Conservation (phyloP, 2,329 filamentous ascomycete species). For the Ophiocordyceps camponoti-rufipedis region DNA sequence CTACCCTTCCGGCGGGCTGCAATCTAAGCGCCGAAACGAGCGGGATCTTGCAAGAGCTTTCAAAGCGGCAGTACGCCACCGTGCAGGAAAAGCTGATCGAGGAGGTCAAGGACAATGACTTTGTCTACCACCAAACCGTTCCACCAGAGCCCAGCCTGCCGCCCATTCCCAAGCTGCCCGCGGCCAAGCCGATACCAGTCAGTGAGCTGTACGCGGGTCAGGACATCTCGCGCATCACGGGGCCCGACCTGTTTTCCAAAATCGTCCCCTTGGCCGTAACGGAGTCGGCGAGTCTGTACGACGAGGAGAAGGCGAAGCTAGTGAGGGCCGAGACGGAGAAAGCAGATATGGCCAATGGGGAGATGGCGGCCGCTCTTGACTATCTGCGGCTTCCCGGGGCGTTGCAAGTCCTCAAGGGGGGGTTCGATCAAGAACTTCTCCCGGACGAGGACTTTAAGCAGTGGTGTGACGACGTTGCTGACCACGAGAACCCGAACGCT, state of each 20-base stretch:
- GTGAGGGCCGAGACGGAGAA: conserved; percentile 85
- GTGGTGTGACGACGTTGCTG: conserved; percentile 87
- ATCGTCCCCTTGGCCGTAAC: conserved; percentile 94
- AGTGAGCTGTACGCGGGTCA: conserved; percentile 93
- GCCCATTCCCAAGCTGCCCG: conserved; percentile 75
- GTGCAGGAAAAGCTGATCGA: conserved; percentile 67
- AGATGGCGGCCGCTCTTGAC: conserved; percentile 90
- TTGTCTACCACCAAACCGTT: conserved; percentile 89
- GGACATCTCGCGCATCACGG: conserved; percentile 92
- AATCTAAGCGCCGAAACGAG: conserved; percentile 74
- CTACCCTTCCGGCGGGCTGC: conserved; percentile 58
- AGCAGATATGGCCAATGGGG: conserved; percentile 80
- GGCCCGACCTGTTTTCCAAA: conserved; percentile 90
- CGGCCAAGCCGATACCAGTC: conserved; percentile 91
- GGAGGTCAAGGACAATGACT: conserved; percentile 84
- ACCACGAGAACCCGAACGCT: conserved; percentile 59
- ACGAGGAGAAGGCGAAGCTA: conserved; percentile 95
- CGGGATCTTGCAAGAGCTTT: conserved; percentile 54
- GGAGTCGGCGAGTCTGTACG: conserved; percentile 89
- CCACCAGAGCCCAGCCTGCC: conserved; percentile 69
- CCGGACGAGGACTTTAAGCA: conserved; percentile 82
- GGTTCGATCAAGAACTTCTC: conserved; percentile 72
- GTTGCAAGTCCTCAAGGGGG: conserved; percentile 79
- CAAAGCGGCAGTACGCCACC: conserved; percentile 62
- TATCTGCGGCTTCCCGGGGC: conserved; percentile 82